Percentiles rank a stretch among this genome's conserved stretches.
Conservation (phyloP, 2,329 filamentous ascomycete species). For the Apiospora phragmitis region DNA sequence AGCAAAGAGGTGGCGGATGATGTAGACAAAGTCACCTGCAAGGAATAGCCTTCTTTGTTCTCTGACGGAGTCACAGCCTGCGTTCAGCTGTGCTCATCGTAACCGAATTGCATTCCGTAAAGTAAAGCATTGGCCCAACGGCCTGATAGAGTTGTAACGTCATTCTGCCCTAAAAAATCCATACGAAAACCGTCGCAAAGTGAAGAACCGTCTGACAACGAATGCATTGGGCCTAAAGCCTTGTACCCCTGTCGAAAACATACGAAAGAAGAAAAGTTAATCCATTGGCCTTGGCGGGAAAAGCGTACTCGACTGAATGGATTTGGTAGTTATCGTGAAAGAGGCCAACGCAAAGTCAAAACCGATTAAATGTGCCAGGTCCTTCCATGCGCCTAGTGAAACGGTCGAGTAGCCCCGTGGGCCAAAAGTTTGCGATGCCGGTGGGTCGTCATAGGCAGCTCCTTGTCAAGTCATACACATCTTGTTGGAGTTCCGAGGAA, state of each 20-base stretch:
- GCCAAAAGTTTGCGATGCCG: neutral
- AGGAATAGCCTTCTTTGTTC: neutral
- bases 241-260: neutral
- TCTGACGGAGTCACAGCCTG: neutral
- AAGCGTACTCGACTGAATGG: neutral
- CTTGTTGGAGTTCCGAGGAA: constrained; percentile 32
- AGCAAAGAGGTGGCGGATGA: neutral
- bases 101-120: constrained; percentile 7
- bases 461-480: constrained; percentile 31
- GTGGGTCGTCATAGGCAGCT: neutral
- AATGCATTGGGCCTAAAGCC: constrained; percentile 6
- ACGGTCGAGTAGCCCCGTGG: neutral
- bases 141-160: neutral
- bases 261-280: constrained; percentile 1
- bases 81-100: neutral
- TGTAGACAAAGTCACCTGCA: neutral
- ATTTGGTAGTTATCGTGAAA: neutral
- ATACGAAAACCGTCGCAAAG: constrained; percentile 4
- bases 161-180: constrained; percentile 4
- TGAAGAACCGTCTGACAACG: neutral
- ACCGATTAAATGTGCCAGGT: constrained; percentile 1
- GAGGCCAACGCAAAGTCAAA: neutral
- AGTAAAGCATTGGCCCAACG: neutral
- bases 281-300: constrained; percentile 2
- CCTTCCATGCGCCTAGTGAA: neutral